Evolutionary conservation across 1,284 basidiomycete species (phyloP).

Genomic region (Ustilago cynodontis): DNA sequence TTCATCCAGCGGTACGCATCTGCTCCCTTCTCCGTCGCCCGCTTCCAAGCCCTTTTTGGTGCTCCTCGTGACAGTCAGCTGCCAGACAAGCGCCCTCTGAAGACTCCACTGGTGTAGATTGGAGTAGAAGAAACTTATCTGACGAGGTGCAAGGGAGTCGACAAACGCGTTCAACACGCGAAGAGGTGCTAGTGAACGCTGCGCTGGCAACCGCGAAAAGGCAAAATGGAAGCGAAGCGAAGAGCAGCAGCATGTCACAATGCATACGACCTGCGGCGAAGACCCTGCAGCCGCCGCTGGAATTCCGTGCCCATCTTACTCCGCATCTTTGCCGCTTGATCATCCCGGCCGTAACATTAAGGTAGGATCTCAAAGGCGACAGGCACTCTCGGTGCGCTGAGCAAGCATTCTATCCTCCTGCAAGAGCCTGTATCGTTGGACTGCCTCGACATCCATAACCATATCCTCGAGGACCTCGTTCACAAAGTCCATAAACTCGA

Average conservation of each 20-base stretch:
- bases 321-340: neutral
- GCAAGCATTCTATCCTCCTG: constrained; percentile 12
- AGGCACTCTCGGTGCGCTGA: constrained; percentile 7
- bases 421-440: constrained; percentile 11
- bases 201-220: constrained; percentile 8
- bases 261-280: neutral
- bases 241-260: constrained; percentile 7
- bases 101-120: neutral
- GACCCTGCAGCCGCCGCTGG: constrained; percentile 5
- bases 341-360: constrained; percentile 8
- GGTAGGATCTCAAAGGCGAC: constrained; percentile 1
- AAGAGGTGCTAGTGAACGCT: neutral
- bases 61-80: neutral
- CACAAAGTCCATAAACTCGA: constrained; percentile 24
- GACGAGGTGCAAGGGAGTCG: neutral
- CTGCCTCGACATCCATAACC: constrained; percentile 18
- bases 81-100: neutral
- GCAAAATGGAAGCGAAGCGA: neutral
- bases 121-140: neutral
- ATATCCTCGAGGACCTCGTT: constrained; percentile 28
- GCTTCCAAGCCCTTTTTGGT: neutral
- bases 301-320: neutral
- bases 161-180: neutral
- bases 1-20: neutral
- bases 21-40: neutral